Evolutionary conservation across 129 eudicot species (phyloP), one percentile per base, ranked within the genome.

Genomic region (Flaveria ramosissima): DNA sequence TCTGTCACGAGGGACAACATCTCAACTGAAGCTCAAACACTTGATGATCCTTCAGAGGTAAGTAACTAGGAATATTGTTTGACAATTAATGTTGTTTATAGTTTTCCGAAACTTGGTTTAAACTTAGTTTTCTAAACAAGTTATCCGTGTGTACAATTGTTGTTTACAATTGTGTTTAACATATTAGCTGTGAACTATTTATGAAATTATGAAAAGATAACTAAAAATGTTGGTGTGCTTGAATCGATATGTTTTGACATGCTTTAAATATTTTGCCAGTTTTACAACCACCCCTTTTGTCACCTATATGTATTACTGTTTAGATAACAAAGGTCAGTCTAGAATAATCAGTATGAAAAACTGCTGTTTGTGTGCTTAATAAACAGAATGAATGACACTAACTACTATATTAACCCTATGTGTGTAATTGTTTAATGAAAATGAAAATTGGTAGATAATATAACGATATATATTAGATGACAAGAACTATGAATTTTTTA

Each of bases 1-100:
- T 80, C 84, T n/a, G 84, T 80, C 17, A 46, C 84, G 16, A 68
- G 81, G 57, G 73, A 46, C 26, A 78, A 62, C 51, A 77, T 71
- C 50, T 68, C 84, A 66, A 80, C 75, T 56, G 78, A 75, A 73
- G 83, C 68, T 82, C 73, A 56, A 78, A 72, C 70, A 11, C 43
- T 63, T 45, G 88, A 80, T 27, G 89, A 80, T 51, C 68, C 74
- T 1, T 61, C 88, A 45, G 79, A 82, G 96, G 98, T 93, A 67
- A 62, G 50, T 9, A 9, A 45, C 13, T 45, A 45, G 8, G 5
- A 62, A 52, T 64, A 80, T 41, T 64, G 24, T 41, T 70, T 14
- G 14, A 68, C 32, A 24, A 19, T 42, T 43, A 16, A 52, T 72
- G 74, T 24, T 65, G 19, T 10, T 43, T 60, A 57, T 36, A 9